Percentiles rank a stretch among this genome's conserved stretches.
Conservation (phyloP, 352 stramenopile species). For the Phytophthora kernoviae region DNA sequence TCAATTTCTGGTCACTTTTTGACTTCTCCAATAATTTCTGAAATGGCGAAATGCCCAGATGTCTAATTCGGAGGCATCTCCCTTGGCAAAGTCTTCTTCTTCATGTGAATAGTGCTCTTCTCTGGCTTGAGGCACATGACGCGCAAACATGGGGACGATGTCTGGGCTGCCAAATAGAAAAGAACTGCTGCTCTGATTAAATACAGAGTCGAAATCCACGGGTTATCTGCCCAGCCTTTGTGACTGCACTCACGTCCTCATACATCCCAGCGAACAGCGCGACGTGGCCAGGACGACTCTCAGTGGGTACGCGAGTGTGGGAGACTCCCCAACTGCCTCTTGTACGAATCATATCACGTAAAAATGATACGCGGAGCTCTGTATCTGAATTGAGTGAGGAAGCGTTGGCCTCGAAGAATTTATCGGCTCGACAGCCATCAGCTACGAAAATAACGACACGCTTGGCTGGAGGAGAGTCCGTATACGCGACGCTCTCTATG, state of each 20-base stretch:
- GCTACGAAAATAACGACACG: constrained; percentile 84
- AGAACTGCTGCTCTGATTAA: constrained; percentile 72
- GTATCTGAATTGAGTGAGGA: neutral
- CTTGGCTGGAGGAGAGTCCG: constrained; percentile 49
- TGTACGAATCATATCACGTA: constrained; percentile 59
- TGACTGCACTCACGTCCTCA: constrained; percentile 88
- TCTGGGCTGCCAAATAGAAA: constrained; percentile 86
- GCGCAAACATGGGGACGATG: constrained; percentile 88
- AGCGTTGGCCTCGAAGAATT: constrained; percentile 75
- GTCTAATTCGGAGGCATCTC: constrained; percentile 72
- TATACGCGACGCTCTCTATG: constrained; percentile 58
- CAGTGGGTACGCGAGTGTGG: constrained; percentile 86
- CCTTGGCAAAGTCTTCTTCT: constrained; percentile 84
- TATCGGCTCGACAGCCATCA: constrained; percentile 84
- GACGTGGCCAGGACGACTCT: constrained; percentile 82
- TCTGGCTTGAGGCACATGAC: constrained; percentile 65
- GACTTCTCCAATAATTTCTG: constrained; percentile 43
- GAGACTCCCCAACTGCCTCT: constrained; percentile 81
- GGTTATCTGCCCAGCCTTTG: constrained; percentile 88
- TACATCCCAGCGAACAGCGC: constrained; percentile 90
- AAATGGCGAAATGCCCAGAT: constrained; percentile 77
- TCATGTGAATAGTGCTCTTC: constrained; percentile 79
- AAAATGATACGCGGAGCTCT: constrained; percentile 57
- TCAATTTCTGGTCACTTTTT: constrained; percentile 22
- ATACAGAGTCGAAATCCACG: constrained; percentile 88